Conservation (phyloP, 2,329 filamentous ascomycete genomes). For the Colletotrichum zoysiae region DNA sequence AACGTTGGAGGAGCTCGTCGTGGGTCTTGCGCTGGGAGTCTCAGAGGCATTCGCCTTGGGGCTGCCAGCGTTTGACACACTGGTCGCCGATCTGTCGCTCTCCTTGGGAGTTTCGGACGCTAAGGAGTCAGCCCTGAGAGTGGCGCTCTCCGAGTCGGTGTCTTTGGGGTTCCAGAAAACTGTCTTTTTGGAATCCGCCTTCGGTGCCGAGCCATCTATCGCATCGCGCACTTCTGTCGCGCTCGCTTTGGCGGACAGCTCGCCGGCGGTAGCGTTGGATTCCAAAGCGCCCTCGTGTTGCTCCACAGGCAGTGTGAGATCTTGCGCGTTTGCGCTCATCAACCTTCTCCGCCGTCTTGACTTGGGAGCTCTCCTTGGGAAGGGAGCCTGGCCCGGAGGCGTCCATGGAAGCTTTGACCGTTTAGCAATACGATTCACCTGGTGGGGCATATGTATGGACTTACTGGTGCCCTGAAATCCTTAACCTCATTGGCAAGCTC, state of each 20-base stretch:
- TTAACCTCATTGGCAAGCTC: constrained; percentile 41
- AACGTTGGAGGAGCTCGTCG: constrained; percentile 36
- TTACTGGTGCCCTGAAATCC: constrained; percentile 65
- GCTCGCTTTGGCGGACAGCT: constrained; percentile 41
- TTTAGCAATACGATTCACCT: constrained; percentile 16
- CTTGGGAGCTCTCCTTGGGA: constrained; percentile 57
- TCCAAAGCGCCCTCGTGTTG: constrained; percentile 50
- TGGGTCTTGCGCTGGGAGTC: constrained; percentile 37
- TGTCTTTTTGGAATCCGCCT: constrained; percentile 18
- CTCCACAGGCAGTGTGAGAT: constrained; percentile 59
- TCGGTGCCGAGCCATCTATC: constrained; percentile 46
- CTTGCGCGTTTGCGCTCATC: constrained; percentile 52
- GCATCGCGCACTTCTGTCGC: constrained; percentile 36
- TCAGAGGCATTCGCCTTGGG: constrained; percentile 38
- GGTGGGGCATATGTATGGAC: constrained; percentile 46
- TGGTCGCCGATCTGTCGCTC: constrained; percentile 21
- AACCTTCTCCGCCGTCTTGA: constrained; percentile 55
- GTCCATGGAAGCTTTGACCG: constrained; percentile 67
- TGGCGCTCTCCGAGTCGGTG: constrained; percentile 21
- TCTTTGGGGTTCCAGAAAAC: constrained; percentile 22
- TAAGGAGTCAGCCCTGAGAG: constrained; percentile 21
- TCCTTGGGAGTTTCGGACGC: constrained; percentile 26
- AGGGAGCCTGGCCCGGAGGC: constrained; percentile 64
- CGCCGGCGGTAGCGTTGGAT: constrained; percentile 42
- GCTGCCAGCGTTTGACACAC: constrained; percentile 23